Evolutionary conservation across 2,329 filamentous ascomycete species (phyloP).

Genomic region (Zymoseptoria brevis): DNA sequence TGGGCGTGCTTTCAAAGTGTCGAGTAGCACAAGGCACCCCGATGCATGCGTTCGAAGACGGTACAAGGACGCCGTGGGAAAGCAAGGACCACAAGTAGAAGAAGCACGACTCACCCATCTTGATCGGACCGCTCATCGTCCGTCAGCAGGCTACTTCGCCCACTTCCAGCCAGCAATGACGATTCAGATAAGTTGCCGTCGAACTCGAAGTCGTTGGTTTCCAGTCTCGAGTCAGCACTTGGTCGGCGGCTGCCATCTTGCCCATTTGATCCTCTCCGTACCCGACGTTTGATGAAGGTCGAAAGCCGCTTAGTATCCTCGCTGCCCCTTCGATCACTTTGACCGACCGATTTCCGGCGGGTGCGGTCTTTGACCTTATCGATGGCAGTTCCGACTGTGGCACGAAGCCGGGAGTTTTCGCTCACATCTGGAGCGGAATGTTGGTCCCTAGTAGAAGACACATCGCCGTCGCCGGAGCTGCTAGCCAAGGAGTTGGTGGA

Average conservation of each 20-base stretch:
- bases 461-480: constrained; percentile 21
- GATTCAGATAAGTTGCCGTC: constrained; percentile 20
- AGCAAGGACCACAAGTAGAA: background rate
- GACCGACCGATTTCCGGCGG: constrained; percentile 31
- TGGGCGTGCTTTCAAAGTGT: background rate
- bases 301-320: constrained; percentile 42
- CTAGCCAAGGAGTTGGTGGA: constrained; percentile 25
- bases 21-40: background rate
- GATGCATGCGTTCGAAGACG: background rate
- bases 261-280: constrained; percentile 9
- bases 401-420: constrained; percentile 20
- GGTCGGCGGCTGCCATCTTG: constrained; percentile 9
- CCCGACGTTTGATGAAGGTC: constrained; percentile 39
- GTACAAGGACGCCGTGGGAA: background rate
- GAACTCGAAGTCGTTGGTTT: constrained; percentile 5
- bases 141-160: constrained; percentile 42
- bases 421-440: constrained; percentile 3
- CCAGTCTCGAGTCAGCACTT: constrained; percentile 31
- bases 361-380: constrained; percentile 33
- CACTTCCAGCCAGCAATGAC: constrained; percentile 37
- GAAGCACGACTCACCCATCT: constrained; percentile 25
- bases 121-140: constrained; percentile 43
- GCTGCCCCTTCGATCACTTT: constrained; percentile 30
- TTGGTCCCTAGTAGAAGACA: constrained; percentile 8
- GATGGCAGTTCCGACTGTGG: constrained; percentile 33